These are phyloP conservation scores for Sclerospora graminicola DNA, from an alignment of 352 stramenopile genomes.

Conservation along the genomic window DNA sequence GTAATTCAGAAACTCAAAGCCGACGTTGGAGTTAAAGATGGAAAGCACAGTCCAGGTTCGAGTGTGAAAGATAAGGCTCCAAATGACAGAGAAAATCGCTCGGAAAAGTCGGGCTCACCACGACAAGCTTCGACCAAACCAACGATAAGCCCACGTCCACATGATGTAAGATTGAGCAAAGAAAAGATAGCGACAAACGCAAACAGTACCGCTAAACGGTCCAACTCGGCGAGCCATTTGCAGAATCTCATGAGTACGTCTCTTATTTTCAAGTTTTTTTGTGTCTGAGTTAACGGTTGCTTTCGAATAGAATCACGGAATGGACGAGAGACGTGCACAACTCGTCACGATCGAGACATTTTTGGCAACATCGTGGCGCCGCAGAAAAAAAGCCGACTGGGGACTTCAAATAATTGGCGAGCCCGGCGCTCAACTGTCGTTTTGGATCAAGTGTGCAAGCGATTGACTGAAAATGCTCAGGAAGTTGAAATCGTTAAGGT, in stretches of 20 bases:
- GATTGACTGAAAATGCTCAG: constrained; percentile 22
- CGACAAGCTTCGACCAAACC: neutral
- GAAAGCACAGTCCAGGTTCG: constrained; percentile 5
- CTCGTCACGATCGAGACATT: constrained; percentile 23
- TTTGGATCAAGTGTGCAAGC: constrained; percentile 29
- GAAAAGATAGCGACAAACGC: constrained; percentile 1
- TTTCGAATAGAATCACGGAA: constrained; percentile 19
- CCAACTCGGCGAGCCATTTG: constrained; percentile 55
- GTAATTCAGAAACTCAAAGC: constrained; percentile 52
- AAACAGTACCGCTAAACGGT: constrained; percentile 20
- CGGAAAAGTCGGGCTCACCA: constrained; percentile 3
- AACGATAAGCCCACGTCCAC: neutral
- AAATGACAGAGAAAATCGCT: constrained; percentile 4
- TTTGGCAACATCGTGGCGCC: constrained; percentile 22
- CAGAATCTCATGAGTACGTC: constrained; percentile 41
- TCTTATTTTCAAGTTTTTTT: too few species aligned
- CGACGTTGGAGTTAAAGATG: constrained; percentile 11
- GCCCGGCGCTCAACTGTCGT: constrained; percentile 41
- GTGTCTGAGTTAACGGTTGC: too few species aligned
- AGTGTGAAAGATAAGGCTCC: constrained; percentile 3
- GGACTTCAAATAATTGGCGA: constrained; percentile 28
- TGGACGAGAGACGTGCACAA: constrained; percentile 10
- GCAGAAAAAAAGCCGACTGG: constrained; percentile 23
- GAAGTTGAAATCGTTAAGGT: constrained; percentile 12
- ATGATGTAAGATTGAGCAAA: constrained; percentile 5